Percentiles rank a stretch among this genome's conserved stretches.
phyloP scores from a whole-genome alignment of 2,329 filamentous ascomycete genomes.

The Trichophyton equinum region DNA sequence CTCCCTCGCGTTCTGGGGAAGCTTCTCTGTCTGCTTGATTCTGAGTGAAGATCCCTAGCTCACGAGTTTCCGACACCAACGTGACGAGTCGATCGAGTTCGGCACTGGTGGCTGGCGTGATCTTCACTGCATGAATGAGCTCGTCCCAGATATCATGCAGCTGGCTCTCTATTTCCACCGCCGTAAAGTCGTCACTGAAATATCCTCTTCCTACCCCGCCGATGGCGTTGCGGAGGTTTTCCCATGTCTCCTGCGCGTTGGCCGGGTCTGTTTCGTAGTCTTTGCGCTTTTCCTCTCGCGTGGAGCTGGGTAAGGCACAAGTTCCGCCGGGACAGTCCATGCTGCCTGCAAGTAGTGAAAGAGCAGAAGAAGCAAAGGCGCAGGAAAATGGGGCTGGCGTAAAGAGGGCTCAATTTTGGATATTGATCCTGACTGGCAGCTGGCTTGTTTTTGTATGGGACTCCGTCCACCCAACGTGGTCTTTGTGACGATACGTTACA shows the following conservation, averaged over 20 bases:
- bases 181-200: neutral
- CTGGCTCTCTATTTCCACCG: neutral
- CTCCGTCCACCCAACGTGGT: neutral
- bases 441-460: neutral
- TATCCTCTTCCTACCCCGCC: neutral
- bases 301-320: neutral
- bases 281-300: neutral
- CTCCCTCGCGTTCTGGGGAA: neutral
- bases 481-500: neutral
- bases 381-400: neutral
- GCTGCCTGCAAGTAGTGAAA: neutral
- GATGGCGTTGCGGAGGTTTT: neutral
- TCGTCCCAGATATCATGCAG: conserved; percentile 1
- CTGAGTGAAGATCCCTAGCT: neutral
- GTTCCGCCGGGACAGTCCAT: neutral
- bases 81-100: neutral
- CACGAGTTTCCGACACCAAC: neutral
- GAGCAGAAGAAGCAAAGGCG: neutral
- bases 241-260: neutral
- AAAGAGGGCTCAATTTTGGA: neutral
- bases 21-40: neutral
- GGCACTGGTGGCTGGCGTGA: neutral
- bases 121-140: conserved; percentile 1
- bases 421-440: neutral
- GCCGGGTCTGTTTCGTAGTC: neutral